Percentiles rank a stretch among this genome's conserved stretches.
These are phyloP conservation scores for Metschnikowia sp. DNA, from an alignment of 805 yeast genomes.

Conservation along the genomic window DNA sequence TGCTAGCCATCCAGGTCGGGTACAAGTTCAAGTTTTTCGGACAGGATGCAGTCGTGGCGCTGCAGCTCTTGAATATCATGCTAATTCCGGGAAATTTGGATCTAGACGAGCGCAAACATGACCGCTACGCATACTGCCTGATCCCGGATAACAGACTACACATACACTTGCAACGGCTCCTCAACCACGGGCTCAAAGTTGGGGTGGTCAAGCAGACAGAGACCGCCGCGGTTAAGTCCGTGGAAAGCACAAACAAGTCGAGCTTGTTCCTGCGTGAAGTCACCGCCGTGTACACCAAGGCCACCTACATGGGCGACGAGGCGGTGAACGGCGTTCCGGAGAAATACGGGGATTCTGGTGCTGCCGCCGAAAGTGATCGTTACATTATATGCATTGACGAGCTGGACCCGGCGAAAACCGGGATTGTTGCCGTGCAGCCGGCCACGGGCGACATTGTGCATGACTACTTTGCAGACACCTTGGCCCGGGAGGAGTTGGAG, in stretches of 20 bases:
- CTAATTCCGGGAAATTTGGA: conserved; percentile 65
- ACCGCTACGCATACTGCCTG: conserved; percentile 72
- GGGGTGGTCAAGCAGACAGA: conserved; percentile 87
- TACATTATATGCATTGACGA: conserved; percentile 46
- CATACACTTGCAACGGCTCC: conserved; percentile 69
- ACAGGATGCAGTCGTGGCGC: conserved; percentile 71
- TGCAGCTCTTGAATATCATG: conserved; percentile 65
- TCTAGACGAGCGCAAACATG: conserved; percentile 50
- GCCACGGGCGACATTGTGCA: conserved; percentile 71
- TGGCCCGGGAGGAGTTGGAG: conserved; percentile 58
- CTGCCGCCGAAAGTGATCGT: conserved; percentile 24
- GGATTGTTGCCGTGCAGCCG: conserved; percentile 64
- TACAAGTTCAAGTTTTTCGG: conserved; percentile 88
- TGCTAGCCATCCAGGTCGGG: conserved; percentile 84
- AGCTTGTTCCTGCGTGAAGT: conserved; percentile 65
- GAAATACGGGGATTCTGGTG: conserved; percentile 2
- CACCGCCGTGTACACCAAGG: conserved; percentile 72
- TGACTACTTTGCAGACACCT: conserved; percentile 66
- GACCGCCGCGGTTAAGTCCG: conserved; percentile 66
- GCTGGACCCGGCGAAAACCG: conserved; percentile 15
- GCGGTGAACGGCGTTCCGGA: not conserved
- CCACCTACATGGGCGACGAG: conserved; percentile 74
- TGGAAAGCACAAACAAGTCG: conserved; percentile 45
- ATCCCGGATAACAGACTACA: conserved; percentile 78
- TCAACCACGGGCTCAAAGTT: conserved; percentile 71